Evolutionary conservation across 176 grass and related monocot genomes (phyloP), one percentile per base, ranked within the genome.

Genomic region (maize (Zea mays)): DNA sequence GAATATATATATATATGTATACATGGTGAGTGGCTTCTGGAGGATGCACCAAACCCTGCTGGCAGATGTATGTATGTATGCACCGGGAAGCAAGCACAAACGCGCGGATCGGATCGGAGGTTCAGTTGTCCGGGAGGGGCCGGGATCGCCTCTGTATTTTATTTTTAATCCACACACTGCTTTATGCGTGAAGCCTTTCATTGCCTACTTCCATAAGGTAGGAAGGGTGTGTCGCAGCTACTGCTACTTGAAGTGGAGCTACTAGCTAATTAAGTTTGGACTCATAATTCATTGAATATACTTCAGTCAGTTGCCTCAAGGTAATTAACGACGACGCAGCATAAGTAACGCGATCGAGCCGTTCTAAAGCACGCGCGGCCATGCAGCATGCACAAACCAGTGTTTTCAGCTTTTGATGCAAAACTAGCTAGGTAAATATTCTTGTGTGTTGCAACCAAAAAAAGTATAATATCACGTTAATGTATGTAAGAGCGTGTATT

Each of bases 1-100:
- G 57, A 21, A 2, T 27, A 27, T 27, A 27, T 27, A 27, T 27
- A 60, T 60, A 60, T 33, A 59, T 20, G 2, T 11, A 0, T 60
- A 9, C 10, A 5, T 21, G 1, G 27, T 27, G 27, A 1, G 34
- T 72, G n/a, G 62, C 72, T 62, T 79, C 7, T 56, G 70, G 70
- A 56, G 55, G 81, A 80, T 33, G 57, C 79, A 72, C 79, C 85
- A 86, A 67, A 11, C 78, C 54, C 27, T 27, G 27, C 27, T 45
- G 38, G 47, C 65, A 54, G 38, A 81, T 27, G 27, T 27, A 27
- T 27, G 27, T 27, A 27, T 27, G 27, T 27, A 27, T 27, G 27
- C 27, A 27, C 27, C 27, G 27, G 27, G 0, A 27, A 27, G 27
- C 27, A 27, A 27, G 27, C 27, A 27, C 27, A 27, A 27, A 27